Percentiles rank a stretch among this genome's conserved stretches.
Conservation (phyloP, 768 basidiomycete genomes). For the Macrolepiota fuliginosa region DNA sequence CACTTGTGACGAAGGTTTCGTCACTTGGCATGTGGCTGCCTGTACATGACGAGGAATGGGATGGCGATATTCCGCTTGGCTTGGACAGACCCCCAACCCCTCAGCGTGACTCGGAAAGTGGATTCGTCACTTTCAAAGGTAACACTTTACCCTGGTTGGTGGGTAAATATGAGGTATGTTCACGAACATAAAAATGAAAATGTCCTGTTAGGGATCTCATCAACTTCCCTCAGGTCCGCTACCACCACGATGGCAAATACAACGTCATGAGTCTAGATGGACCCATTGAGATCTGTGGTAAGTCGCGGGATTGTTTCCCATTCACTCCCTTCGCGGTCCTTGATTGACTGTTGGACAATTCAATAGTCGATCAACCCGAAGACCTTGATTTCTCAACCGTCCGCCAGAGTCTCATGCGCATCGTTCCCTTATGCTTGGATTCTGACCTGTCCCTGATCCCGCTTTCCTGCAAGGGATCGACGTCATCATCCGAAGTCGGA, state of each 20-base stretch:
- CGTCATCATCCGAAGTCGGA: slow-evolving; percentile 18
- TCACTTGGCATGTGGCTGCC: slow-evolving; percentile 93
- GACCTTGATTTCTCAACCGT: slow-evolving; percentile 65
- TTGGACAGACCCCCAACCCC: slow-evolving; percentile 33
- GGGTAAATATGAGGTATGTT: slow-evolving; percentile 80
- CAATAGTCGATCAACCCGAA: slow-evolving; percentile 65
- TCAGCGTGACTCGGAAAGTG: slow-evolving; percentile 47
- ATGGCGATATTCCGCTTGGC: slow-evolving; percentile 74
- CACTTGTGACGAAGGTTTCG: slow-evolving; percentile 77
- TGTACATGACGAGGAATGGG: slow-evolving; percentile 90
- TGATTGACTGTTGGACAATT: slow-evolving; percentile 12
- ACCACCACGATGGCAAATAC: slow-evolving; percentile 97
- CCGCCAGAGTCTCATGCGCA: slow-evolving; percentile 61
- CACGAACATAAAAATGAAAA: neutral
- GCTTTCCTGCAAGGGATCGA: slow-evolving; percentile 49
- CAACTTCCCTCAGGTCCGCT: slow-evolving; percentile 54
- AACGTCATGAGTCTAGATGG: slow-evolving; percentile 88
- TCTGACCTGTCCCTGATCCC: slow-evolving; percentile 83
- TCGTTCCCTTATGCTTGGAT: slow-evolving; percentile 87
- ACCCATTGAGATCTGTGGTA: slow-evolving; percentile 88
- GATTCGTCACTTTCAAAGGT: slow-evolving; percentile 72
- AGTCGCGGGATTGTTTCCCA: slow-evolving; percentile 23
- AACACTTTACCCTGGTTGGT: slow-evolving; percentile 83
- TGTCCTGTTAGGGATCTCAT: slow-evolving; percentile 4
- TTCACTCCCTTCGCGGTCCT: neutral